Conservation (phyloP, 352 stramenopile genomes). For the Pythium grandisporangium region DNA sequence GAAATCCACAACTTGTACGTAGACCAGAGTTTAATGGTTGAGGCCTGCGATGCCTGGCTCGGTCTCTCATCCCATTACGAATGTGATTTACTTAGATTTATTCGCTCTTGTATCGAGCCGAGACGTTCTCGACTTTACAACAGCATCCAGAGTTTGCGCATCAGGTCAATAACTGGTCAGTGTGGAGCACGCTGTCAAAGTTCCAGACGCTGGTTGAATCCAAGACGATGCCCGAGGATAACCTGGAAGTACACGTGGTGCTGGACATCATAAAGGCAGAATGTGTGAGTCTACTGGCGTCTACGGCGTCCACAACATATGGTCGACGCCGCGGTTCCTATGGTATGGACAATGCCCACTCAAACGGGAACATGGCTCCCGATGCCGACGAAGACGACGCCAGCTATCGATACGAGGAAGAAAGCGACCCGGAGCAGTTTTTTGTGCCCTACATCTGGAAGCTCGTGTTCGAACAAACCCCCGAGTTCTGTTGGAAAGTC, state of each 20-base stretch:
- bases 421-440: constrained; percentile 60
- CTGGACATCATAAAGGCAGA: constrained; percentile 58
- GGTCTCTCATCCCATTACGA: too few relatives aligned
- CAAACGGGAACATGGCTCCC: too few relatives aligned
- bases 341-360: not conserved
- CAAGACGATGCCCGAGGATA: constrained; percentile 39
- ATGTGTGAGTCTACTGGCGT: constrained; percentile 55
- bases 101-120: constrained; percentile 61
- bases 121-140: constrained; percentile 46
- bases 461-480: constrained; percentile 59
- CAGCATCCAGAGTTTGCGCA: constrained; percentile 45
- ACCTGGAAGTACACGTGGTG: constrained; percentile 59
- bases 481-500: constrained; percentile 70
- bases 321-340: not conserved
- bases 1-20: constrained; percentile 70
- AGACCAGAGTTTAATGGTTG: not conserved
- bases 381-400: constrained; percentile 34
- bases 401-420: constrained; percentile 77
- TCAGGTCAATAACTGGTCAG: constrained; percentile 45
- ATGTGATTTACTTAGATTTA: constrained; percentile 53
- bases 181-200: constrained; percentile 54
- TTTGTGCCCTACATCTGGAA: constrained; percentile 78
- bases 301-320: constrained; percentile 19
- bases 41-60: not conserved
- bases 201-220: constrained; percentile 57